These are phyloP conservation scores for Dactylellina leptospora DNA, from an alignment of 2,329 filamentous ascomycete species.

Conservation along the genomic window DNA sequence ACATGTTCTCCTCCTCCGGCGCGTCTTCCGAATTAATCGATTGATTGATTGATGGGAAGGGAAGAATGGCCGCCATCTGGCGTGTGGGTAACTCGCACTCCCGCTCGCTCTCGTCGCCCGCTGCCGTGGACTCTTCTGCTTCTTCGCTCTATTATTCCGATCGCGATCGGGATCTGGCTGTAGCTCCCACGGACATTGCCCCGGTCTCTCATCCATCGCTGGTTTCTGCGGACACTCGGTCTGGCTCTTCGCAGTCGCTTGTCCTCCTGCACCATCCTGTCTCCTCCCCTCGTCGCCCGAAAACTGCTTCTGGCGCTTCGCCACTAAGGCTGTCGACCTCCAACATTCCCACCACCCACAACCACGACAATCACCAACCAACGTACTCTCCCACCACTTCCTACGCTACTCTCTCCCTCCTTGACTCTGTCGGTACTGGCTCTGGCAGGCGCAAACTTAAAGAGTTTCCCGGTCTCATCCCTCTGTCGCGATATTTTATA, in stretches of 20 bases:
- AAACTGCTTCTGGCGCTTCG: constrained; percentile 19
- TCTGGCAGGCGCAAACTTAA: constrained; percentile 50
- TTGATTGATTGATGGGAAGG: background rate
- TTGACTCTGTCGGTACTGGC: constrained; percentile 39
- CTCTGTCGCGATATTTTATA: constrained; percentile 51
- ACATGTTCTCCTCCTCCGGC: constrained; percentile 20
- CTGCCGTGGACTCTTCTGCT: constrained; percentile 7
- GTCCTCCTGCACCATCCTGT: constrained; percentile 44
- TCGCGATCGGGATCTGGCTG: constrained; percentile 11
- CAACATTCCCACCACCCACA: constrained; percentile 9
- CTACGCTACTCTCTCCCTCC: constrained; percentile 41
- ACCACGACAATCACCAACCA: background rate
- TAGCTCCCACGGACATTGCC: constrained; percentile 3
- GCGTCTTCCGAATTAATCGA: constrained; percentile 14
- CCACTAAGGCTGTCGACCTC: constrained; percentile 25
- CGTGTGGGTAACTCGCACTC: constrained; percentile 44
- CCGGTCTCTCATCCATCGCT: constrained; percentile 5
- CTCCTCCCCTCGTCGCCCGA: constrained; percentile 21
- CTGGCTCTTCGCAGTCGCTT: constrained; percentile 44
- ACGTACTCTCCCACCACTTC: constrained; percentile 30
- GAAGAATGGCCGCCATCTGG: constrained; percentile 50
- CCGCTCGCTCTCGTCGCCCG: constrained; percentile 50
- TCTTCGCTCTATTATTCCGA: constrained; percentile 14
- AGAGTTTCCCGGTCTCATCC: constrained; percentile 47
- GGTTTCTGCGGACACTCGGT: background rate